Base-by-base conservation (phyloP, 768 basidiomycete genomes). In the Lactarius pseudohatsudake region DNA sequence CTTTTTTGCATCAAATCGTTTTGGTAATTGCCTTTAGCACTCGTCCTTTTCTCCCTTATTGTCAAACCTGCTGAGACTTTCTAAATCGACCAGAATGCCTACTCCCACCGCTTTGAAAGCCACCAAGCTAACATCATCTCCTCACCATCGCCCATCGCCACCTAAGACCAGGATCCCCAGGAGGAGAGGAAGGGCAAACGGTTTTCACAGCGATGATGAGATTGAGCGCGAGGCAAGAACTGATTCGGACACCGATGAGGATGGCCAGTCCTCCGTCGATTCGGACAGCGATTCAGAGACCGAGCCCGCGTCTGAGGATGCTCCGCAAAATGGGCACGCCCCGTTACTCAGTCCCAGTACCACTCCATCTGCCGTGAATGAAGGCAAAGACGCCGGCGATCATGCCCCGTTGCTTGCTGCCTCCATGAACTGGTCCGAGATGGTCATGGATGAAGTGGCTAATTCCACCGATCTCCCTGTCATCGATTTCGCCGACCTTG, bases 381-480 rank as follows among this genome's bases (percentile, higher is more conserved):
- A 75, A 38, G 50, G 32, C 47, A 64, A 68, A 43, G 59, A 50
- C 32, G 45, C 16, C 15, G 18, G 20, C 38, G 75, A 69, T 15
- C 68, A 75, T 59, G 74, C 80, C 32, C 79, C 84, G 18, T 87
- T 90, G 75, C 88, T 88, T 69, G 77, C 82, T 2, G 74, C 81
- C 36, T 58, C 79, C 30, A 82, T 83, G 18, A 83, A 85, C 71
- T 93, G 92, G 92, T 89, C 90, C 11, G 90, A 93, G 73, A 90
- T 92, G 86, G 90, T 92, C n/a, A 81, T 87, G 20, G 88, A 88
- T 66, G 89, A 90, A 76, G 82, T 77, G 54, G 78, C 77, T n/a
- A 82, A 86, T 68, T 79, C 85, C 57, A 84, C 84, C 9, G 84
- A 86, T 32, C 81, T 94, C 9, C 92, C 91, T 41, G 87, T 93